phyloP scores from a whole-genome alignment of 768 basidiomycete species.

The Trametes cingulata region DNA sequence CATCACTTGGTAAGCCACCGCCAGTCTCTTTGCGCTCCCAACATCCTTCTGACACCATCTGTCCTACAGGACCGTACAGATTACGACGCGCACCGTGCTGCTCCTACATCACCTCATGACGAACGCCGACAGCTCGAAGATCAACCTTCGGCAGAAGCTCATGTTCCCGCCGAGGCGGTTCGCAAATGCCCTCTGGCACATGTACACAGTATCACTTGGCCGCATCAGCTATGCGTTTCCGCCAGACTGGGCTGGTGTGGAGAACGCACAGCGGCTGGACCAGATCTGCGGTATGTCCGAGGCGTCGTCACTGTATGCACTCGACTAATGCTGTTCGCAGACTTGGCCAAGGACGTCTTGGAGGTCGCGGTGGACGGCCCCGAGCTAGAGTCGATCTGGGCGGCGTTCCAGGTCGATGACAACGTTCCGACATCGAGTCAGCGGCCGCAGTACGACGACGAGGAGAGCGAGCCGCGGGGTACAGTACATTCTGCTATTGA shows the following conservation, averaged over 20 bases:
- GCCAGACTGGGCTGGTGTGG: conserved; percentile 26
- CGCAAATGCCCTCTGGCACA: conserved; percentile 64
- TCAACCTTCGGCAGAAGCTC: conserved; percentile 60
- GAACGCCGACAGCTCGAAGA: conserved; percentile 39
- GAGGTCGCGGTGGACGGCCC: conserved; percentile 35
- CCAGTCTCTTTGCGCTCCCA: not conserved
- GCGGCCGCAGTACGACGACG: not conserved
- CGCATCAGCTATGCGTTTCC: conserved; percentile 63
- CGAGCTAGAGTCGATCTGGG: conserved; percentile 34
- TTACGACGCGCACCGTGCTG: conserved; percentile 53
- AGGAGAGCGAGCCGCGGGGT: not conserved
- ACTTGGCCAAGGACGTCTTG: conserved; percentile 31
- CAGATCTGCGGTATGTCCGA: conserved; percentile 27
- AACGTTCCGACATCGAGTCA: not conserved
- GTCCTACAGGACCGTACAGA: conserved; percentile 47
- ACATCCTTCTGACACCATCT: conserved; percentile 8
- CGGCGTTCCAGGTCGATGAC: conserved; percentile 27
- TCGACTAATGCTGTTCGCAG: too few relatives aligned
- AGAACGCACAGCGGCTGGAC: conserved; percentile 25
- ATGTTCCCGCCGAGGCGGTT: conserved; percentile 52
- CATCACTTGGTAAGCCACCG: conserved; percentile 38
- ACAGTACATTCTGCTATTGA: not conserved
- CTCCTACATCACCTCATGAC: conserved; percentile 68
- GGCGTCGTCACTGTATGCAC: too few relatives aligned
- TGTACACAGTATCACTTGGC: conserved; percentile 77